A percentile compares a stretch with the other conserved stretches of the same genome.
These are phyloP conservation scores for Trichoderma koningiopsis DNA, from an alignment of 2,329 filamentous ascomycete genomes.

Conservation along the genomic window DNA sequence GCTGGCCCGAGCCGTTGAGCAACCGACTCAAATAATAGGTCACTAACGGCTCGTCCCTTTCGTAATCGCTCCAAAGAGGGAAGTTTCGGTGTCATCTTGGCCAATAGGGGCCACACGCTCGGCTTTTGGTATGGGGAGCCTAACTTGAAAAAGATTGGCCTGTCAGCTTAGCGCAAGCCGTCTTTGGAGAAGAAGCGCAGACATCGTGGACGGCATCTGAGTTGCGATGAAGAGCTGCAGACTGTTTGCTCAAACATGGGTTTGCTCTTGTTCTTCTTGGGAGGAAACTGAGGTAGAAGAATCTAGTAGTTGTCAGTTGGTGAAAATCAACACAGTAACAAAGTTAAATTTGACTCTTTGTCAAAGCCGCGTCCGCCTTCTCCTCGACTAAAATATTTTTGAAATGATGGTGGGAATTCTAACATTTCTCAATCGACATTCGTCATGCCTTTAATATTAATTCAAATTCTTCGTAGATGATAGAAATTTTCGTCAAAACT, in stretches of 20 bases:
- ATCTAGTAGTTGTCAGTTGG: neutral
- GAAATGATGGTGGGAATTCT: too few relatives aligned
- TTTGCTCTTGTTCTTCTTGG: neutral
- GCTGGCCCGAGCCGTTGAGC: neutral
- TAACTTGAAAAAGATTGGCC: constrained; percentile 8
- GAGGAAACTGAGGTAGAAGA: neutral
- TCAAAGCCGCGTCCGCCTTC: neutral
- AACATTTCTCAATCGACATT: neutral
- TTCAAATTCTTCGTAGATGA: neutral
- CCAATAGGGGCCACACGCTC: constrained; percentile 1
- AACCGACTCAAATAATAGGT: neutral
- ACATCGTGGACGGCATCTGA: neutral
- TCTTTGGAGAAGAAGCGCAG: neutral
- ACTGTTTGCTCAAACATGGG: neutral
- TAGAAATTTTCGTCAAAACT: neutral
- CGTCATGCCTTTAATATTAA: neutral
- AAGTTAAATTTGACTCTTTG: neutral
- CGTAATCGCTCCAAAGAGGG: constrained; percentile 7
- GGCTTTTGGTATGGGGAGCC: neutral
- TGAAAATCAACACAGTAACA: neutral
- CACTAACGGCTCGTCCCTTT: constrained; percentile 21
- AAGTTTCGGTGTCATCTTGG: neutral
- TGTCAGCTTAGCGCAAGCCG: neutral
- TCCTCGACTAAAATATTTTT: neutral
- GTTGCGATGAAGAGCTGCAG: neutral